These are phyloP conservation scores for Trichosporon ovoides DNA, from an alignment of 1,284 basidiomycete genomes.

Conservation along the genomic window DNA sequence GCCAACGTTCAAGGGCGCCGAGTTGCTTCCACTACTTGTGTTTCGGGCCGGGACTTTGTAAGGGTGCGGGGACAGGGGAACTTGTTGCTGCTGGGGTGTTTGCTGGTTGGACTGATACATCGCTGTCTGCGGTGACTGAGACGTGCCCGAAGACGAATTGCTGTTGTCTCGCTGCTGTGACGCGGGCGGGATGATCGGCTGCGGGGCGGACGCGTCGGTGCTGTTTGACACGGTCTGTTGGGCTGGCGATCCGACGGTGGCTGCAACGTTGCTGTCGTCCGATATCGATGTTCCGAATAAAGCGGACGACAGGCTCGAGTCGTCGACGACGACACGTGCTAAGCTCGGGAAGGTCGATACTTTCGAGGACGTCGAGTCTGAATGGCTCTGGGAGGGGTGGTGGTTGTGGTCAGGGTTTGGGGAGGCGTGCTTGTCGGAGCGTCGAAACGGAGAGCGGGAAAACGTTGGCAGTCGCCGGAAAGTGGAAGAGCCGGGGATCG, in stretches of 20 bases:
- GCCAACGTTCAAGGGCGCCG: neutral
- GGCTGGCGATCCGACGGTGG: too few species aligned
- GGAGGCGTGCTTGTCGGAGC: constrained; percentile 24
- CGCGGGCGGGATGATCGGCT: constrained; percentile 2
- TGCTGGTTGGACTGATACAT: neutral
- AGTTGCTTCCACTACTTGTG: neutral
- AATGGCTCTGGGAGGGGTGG: neutral
- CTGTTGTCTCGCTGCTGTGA: constrained; percentile 5
- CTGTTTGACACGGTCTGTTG: neutral
- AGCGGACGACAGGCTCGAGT: constrained; percentile 18
- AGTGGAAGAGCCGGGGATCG: constrained; percentile 30
- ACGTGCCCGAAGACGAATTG: neutral
- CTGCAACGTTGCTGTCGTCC: constrained; percentile 12
- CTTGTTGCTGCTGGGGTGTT: constrained; percentile 6
- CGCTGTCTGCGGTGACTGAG: neutral
- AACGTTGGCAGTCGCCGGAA: constrained; percentile 34
- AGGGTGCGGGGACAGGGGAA: neutral
- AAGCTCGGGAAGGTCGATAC: constrained; percentile 18
- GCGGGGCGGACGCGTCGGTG: neutral
- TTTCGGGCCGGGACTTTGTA: constrained; percentile 4
- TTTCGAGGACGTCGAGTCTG: neutral
- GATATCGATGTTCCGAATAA: constrained; percentile 16
- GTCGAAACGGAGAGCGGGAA: constrained; percentile 31
- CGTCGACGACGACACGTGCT: constrained; percentile 21
- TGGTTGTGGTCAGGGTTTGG: constrained; percentile 2